These are phyloP conservation scores for Collybia nuda DNA, from an alignment of 768 basidiomycete species.

Conservation along the genomic window DNA sequence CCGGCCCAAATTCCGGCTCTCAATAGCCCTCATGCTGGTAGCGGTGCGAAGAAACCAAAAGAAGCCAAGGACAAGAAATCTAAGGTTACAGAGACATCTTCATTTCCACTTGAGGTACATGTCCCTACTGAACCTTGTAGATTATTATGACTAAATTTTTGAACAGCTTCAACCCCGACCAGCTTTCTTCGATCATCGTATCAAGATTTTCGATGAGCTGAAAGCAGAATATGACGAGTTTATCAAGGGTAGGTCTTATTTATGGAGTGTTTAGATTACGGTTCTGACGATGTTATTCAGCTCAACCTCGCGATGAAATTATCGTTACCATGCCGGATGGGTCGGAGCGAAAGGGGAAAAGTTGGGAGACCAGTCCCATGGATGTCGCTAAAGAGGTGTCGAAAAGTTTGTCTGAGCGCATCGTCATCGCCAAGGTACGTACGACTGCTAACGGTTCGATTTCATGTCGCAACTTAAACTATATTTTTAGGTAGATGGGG, in stretches of 20 bases:
- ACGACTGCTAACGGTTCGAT: background rate
- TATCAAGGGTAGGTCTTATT: slow-evolving; percentile 56
- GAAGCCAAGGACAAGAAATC: slow-evolving; percentile 46
- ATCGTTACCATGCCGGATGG: slow-evolving; percentile 86
- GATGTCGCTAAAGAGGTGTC: slow-evolving; percentile 86
- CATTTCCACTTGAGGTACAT: slow-evolving; percentile 65
- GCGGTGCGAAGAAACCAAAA: slow-evolving; percentile 18
- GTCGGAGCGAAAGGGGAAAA: slow-evolving; percentile 75
- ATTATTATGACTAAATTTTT: slow-evolving; percentile 9
- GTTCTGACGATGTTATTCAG: slow-evolving; percentile 29
- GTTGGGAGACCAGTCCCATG: slow-evolving; percentile 96
- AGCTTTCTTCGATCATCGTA: slow-evolving; percentile 84
- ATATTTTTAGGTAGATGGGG: slow-evolving; percentile 68
- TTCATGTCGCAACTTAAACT: slow-evolving; percentile 3
- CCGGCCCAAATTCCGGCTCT: slow-evolving; percentile 48
- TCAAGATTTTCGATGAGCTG: slow-evolving; percentile 86
- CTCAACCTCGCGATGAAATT: slow-evolving; percentile 83
- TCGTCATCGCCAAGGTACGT: slow-evolving; percentile 90
- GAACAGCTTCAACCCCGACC: slow-evolving; percentile 78
- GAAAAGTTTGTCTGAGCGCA: slow-evolving; percentile 81
- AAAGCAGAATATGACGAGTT: slow-evolving; percentile 83
- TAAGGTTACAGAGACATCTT: slow-evolving; percentile 37
- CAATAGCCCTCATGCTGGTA: slow-evolving; percentile 37
- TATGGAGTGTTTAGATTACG: background rate
- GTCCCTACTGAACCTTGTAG: background rate